A percentile compares a stretch with the other conserved stretches of the same genome.
These are phyloP conservation scores for Septoria linicola DNA, from an alignment of 2,329 filamentous ascomycete genomes.

Conservation along the genomic window DNA sequence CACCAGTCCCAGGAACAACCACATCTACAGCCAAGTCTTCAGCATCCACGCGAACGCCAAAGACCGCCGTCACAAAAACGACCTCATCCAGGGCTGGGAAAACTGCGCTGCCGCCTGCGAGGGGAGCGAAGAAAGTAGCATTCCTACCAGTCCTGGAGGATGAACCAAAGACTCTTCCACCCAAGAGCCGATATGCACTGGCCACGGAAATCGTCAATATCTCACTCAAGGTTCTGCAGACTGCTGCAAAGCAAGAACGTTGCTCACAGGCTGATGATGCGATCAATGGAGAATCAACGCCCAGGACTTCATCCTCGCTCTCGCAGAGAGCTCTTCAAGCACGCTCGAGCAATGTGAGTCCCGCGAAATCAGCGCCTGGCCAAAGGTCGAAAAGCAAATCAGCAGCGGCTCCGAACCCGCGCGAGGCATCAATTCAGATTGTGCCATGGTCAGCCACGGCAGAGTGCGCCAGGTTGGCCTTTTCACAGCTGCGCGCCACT, in stretches of 20 bases:
- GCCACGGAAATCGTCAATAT: conserved; percentile 73
- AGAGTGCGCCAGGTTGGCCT: conserved; percentile 68
- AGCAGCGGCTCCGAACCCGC: background rate
- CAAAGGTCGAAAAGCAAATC: background rate
- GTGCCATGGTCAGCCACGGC: conserved; percentile 48
- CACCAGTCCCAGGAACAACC: conserved; percentile 3
- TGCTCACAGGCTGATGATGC: background rate
- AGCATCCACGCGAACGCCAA: conserved; percentile 3
- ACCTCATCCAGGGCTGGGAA: background rate
- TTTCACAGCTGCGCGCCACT: conserved; percentile 61
- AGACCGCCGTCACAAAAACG: background rate
- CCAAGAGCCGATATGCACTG: conserved; percentile 63
- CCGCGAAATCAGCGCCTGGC: conserved; percentile 25
- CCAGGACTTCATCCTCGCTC: background rate
- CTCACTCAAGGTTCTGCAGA: conserved; percentile 66
- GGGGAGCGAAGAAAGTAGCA: conserved; percentile 18
- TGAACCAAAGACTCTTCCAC: conserved; percentile 42
- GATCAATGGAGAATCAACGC: background rate
- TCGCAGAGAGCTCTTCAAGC: conserved; percentile 39
- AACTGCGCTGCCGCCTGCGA: conserved; percentile 12
- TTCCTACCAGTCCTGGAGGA: conserved; percentile 42
- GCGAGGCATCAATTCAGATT: background rate
- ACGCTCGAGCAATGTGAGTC: conserved; percentile 52
- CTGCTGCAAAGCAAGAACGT: conserved; percentile 56
- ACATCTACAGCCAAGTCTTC: background rate